Evolutionary conservation across 257 asterid species (phyloP).

Genomic region (Schizonepeta tenuifolia): DNA sequence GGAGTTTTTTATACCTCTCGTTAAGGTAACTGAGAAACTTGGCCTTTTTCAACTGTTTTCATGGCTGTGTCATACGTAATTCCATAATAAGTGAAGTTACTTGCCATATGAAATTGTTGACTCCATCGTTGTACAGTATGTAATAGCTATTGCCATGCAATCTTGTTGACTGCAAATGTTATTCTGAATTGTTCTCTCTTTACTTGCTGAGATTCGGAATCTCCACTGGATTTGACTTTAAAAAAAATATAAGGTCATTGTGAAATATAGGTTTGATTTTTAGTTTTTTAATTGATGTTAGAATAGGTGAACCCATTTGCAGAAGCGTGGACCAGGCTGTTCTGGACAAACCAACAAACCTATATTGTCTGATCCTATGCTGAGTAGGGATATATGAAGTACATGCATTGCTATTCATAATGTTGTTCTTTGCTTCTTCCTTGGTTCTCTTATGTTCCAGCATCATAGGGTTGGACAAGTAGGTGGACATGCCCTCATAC

Average conservation of each 20-base stretch:
- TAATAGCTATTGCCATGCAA: neutral
- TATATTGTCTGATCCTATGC: neutral
- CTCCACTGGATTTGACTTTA: neutral
- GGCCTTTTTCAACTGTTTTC: neutral
- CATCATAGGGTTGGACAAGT: neutral
- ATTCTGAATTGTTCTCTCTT: neutral
- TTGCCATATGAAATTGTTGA: neutral
- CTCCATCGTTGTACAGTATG: neutral
- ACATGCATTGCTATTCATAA: neutral
- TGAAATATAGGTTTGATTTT: neutral
- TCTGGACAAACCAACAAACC: neutral
- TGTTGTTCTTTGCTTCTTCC: neutral
- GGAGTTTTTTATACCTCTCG: slow-evolving; percentile 54
- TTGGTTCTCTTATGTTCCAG: neutral
- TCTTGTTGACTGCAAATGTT: slow-evolving; percentile 2
- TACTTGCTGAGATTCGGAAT: neutral
- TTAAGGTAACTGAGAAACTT: slow-evolving; percentile 45
- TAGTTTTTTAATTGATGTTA: neutral
- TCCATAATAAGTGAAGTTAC: neutral
- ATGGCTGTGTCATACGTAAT: neutral
- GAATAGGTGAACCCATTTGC: neutral
- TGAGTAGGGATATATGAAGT: neutral
- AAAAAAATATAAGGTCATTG: neutral
- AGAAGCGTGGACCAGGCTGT: neutral
- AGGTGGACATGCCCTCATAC: neutral